Base-by-base conservation (phyloP, 441 rosid genomes). In the Populus tomentosa region DNA sequence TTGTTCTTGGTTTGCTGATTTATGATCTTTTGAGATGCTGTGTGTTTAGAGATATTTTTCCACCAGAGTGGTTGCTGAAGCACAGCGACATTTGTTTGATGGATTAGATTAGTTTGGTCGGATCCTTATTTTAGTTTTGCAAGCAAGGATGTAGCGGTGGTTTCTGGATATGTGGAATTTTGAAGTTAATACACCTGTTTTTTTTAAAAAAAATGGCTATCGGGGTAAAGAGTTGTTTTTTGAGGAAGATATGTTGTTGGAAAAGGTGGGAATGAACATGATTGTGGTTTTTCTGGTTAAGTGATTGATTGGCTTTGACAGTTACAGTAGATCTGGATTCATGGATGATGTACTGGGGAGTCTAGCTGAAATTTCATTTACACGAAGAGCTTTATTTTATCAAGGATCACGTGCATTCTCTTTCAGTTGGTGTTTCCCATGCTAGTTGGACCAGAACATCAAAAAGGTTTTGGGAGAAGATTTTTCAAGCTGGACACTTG, bases 1-100 rank as follows among this genome's bases (percentile, higher is more conserved):
- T 24, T 67, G 23, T 36, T 80, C 33, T 61, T 73, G 16, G 7
- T 69, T 88, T 80, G 71, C 79, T 81, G 89, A 82, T 79, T 78
- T 76, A 42, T 84, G 87, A 70, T 72, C n/a, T n/a, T n/a, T n/a
- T n/a, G n/a, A n/a, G n/a, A n/a, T n/a, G n/a, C n/a, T n/a, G n/a
- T n/a, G n/a, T n/a, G n/a, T n/a, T n/a, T n/a, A n/a, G n/a, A n/a
- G n/a, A n/a, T n/a, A n/a, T n/a, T n/a, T n/a, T n/a, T n/a, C n/a
- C n/a, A n/a, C n/a, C n/a, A n/a, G n/a, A n/a, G n/a, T n/a, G n/a
- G n/a, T n/a, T n/a, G n/a, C n/a, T n/a, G n/a, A n/a, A n/a, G n/a
- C n/a, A n/a, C n/a, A n/a, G n/a, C n/a, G n/a, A n/a, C n/a, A n/a
- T 79, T 74, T 66, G 35, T 28, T 16, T 86, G 70, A 69, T 81